A percentile compares a stretch with the other conserved stretches of the same genome.
phyloP scores from a whole-genome alignment of 1,284 basidiomycete species.

The Sporisorium exsertum region DNA sequence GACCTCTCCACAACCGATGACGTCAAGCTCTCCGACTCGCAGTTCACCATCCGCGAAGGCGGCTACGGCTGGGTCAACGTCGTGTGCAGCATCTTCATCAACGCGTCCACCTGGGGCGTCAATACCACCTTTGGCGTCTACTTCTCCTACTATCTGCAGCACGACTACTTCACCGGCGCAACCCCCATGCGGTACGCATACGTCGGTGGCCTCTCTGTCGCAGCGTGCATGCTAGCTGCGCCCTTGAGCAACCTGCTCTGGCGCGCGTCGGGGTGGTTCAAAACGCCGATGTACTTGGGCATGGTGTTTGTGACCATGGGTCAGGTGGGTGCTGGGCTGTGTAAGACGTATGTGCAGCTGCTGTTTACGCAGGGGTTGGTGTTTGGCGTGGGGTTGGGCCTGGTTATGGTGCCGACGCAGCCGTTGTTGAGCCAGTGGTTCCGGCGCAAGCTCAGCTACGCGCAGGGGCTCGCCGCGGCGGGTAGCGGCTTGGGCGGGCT shows the following conservation, averaged over 20 bases:
- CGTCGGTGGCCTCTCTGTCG: conserved; percentile 70
- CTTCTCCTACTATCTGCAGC: conserved; percentile 70
- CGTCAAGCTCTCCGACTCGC: conserved; percentile 34
- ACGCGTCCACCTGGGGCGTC: conserved; percentile 69
- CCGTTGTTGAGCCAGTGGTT: conserved; percentile 49
- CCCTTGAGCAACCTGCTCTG: conserved; percentile 70
- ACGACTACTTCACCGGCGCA: conserved; percentile 70
- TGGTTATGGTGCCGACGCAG: conserved; percentile 54
- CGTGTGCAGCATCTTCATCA: conserved; percentile 64
- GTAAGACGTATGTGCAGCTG: conserved; percentile 50
- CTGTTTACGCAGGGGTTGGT: conserved; percentile 57
- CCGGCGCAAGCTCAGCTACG: conserved; percentile 30
- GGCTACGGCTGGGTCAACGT: conserved; percentile 72
- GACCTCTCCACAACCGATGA: conserved; percentile 39
- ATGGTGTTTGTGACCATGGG: conserved; percentile 47
- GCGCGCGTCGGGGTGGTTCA: conserved; percentile 63
- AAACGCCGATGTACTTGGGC: conserved; percentile 68
- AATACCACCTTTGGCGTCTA: conserved; percentile 72
- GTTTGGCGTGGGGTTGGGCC: conserved; percentile 55
- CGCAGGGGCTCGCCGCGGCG: conserved; percentile 28
- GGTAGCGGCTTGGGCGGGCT: conserved; percentile 40
- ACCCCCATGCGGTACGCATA: conserved; percentile 71
- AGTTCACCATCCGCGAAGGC: conserved; percentile 68
- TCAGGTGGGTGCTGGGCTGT: conserved; percentile 45
- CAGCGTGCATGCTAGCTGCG: conserved; percentile 67